Percentiles rank a stretch among this genome's conserved stretches.
These are phyloP conservation scores for Trichosporon faecale DNA, from an alignment of 1,284 basidiomycete genomes.

Conservation along the genomic window DNA sequence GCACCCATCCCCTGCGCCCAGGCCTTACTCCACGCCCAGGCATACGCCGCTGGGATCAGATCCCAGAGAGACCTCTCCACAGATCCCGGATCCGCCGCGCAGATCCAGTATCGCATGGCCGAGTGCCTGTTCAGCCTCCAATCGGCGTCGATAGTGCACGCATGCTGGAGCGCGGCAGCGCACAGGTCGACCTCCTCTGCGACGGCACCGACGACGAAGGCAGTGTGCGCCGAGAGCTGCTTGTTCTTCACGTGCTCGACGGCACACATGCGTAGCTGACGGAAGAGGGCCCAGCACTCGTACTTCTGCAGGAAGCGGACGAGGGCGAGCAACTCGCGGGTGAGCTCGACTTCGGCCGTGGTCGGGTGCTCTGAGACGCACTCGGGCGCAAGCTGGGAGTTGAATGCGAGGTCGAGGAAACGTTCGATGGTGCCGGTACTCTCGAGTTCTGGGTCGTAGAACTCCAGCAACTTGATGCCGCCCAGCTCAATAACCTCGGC, in stretches of 20 bases:
- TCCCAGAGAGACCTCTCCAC: neutral
- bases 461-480: neutral
- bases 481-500: neutral
- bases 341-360: neutral
- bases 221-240: neutral
- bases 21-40: neutral
- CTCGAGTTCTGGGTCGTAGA: neutral
- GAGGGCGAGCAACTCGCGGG: neutral
- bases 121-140: neutral
- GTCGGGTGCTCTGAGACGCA: neutral
- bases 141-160: neutral
- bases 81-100: neutral
- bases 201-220: neutral
- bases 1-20: neutral
- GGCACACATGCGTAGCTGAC: neutral
- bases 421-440: neutral
- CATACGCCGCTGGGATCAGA: neutral
- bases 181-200: neutral
- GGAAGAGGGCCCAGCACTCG: neutral
- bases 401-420: neutral
- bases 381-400: neutral
- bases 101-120: neutral
- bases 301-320: slow-evolving; percentile 3
- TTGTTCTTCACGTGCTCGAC: neutral
- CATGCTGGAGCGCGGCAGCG: neutral